phyloP scores from a whole-genome alignment of 148 eudicot genomes.

The Fagopyrum esculentum region DNA sequence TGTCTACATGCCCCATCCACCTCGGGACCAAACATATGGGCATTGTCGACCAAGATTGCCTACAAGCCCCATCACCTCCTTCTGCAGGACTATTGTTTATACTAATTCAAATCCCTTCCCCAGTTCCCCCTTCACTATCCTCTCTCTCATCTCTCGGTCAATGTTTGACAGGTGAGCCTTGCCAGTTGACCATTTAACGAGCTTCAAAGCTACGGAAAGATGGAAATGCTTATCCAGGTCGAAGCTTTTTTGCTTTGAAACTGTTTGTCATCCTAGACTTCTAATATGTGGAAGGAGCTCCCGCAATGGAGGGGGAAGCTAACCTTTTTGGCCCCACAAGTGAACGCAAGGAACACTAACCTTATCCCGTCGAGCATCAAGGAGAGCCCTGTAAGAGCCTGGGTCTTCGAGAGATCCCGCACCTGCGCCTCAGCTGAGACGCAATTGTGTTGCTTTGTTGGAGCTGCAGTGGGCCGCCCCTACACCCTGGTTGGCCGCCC shows the following conservation, averaged over 20 bases:
- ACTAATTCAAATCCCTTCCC: too few relatives aligned
- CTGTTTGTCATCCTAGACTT: not conserved
- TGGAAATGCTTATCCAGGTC: not conserved
- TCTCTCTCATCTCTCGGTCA: not conserved
- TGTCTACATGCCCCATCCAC: too few relatives aligned
- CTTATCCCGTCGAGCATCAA: constrained; percentile 31
- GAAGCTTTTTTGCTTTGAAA: not conserved
- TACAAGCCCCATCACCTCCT: too few relatives aligned
- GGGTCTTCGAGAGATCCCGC: too few relatives aligned
- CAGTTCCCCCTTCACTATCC: not conserved
- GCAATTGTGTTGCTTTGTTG: too few relatives aligned
- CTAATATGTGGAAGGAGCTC: constrained; percentile 12
- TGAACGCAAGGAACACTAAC: constrained; percentile 19
- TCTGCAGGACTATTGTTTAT: too few relatives aligned
- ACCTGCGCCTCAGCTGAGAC: too few relatives aligned
- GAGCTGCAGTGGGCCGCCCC: too few relatives aligned
- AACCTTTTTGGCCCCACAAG: constrained; percentile 14
- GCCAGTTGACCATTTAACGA: not conserved
- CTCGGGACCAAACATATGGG: too few relatives aligned
- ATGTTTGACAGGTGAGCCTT: not conserved
- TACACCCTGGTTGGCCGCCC: too few relatives aligned
- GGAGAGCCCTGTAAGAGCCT: constrained; percentile 13
- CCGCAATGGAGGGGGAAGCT: constrained; percentile 14
- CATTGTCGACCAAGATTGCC: too few relatives aligned
- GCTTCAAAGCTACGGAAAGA: not conserved